These are phyloP conservation scores for Magnusiomyces clavatus DNA, from an alignment of 1,139 yeast genomes.

Conservation along the genomic window DNA sequence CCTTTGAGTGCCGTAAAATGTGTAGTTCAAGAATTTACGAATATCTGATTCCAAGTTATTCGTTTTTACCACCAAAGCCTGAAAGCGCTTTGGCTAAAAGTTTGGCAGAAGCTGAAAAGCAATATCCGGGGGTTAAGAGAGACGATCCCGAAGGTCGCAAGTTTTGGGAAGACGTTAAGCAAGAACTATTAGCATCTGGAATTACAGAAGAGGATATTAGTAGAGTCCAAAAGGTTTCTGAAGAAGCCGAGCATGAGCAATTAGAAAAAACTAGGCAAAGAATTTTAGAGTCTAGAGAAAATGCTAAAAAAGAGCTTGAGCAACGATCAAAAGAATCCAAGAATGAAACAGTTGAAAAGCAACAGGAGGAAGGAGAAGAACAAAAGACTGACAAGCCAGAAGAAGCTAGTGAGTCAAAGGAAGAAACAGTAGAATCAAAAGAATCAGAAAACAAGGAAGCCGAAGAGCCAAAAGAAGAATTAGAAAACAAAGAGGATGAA, in stretches of 20 bases:
- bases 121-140: slow-evolving; percentile 52
- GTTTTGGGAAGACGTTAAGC: slow-evolving; percentile 60
- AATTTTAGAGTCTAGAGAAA: slow-evolving; percentile 15
- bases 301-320: not conserved
- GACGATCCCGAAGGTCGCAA: slow-evolving; percentile 58
- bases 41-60: slow-evolving; percentile 83
- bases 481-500: slow-evolving; percentile 30
- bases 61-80: slow-evolving; percentile 87
- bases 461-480: slow-evolving; percentile 31
- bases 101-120: slow-evolving; percentile 45
- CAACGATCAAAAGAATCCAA: slow-evolving; percentile 13
- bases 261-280: slow-evolving; percentile 19
- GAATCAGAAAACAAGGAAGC: slow-evolving; percentile 22
- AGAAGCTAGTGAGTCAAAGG: slow-evolving; percentile 24
- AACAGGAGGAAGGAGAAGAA: not conserved
- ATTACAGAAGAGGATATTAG: slow-evolving; percentile 31
- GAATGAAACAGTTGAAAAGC: not conserved
- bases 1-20: slow-evolving; percentile 91
- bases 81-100: slow-evolving; percentile 53
- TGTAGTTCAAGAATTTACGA: slow-evolving; percentile 93
- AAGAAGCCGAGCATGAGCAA: slow-evolving; percentile 22
- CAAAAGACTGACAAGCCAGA: not conserved
- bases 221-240: slow-evolving; percentile 29
- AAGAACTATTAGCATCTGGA: slow-evolving; percentile 25
- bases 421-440: slow-evolving; percentile 6